Conservation (phyloP, 73 alveolate species). For the Paramecium octaurelia region DNA sequence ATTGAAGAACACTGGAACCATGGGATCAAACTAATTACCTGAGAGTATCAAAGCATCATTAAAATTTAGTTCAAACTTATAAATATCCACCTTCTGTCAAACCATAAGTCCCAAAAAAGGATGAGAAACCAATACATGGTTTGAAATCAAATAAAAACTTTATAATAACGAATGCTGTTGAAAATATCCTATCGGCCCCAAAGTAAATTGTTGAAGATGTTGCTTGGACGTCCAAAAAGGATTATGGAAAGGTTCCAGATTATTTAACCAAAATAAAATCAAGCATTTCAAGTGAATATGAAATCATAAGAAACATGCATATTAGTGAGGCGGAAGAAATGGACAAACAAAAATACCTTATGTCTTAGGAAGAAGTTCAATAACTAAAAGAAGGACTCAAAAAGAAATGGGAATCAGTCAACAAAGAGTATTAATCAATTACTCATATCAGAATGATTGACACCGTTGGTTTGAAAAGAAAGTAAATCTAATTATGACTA, state of each 20-base stretch:
- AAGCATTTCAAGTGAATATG: constrained; percentile 88
- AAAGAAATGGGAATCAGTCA: constrained; percentile 96
- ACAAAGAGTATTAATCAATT: constrained; percentile 84
- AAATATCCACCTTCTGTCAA: constrained; percentile 35
- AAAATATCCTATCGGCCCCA: constrained; percentile 90
- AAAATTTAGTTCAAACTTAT: not conserved
- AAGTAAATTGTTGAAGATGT: constrained; percentile 73
- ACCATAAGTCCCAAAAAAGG: constrained; percentile 91
- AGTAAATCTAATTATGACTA: constrained; percentile 61
- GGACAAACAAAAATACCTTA: constrained; percentile 84
- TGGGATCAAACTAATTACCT: constrained; percentile 51
- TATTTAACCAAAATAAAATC: constrained; percentile 84
- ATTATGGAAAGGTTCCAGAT: constrained; percentile 91
- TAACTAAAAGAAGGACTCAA: constrained; percentile 89
- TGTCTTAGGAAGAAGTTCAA: constrained; percentile 85
- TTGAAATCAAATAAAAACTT: constrained; percentile 89
- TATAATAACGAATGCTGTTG: constrained; percentile 96
- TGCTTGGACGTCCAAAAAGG: constrained; percentile 79
- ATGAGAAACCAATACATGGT: constrained; percentile 95
- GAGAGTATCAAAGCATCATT: not conserved
- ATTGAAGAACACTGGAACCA: constrained; percentile 79
- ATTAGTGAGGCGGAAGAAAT: constrained; percentile 87
- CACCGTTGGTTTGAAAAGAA: constrained; percentile 89
- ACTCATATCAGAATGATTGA: constrained; percentile 92
- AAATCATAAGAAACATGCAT: constrained; percentile 82